A percentile compares a stretch with the other conserved stretches of the same genome.
Conservation (phyloP, 495 filamentous ascomycete genomes). For the Mytilinidion resinicola region DNA sequence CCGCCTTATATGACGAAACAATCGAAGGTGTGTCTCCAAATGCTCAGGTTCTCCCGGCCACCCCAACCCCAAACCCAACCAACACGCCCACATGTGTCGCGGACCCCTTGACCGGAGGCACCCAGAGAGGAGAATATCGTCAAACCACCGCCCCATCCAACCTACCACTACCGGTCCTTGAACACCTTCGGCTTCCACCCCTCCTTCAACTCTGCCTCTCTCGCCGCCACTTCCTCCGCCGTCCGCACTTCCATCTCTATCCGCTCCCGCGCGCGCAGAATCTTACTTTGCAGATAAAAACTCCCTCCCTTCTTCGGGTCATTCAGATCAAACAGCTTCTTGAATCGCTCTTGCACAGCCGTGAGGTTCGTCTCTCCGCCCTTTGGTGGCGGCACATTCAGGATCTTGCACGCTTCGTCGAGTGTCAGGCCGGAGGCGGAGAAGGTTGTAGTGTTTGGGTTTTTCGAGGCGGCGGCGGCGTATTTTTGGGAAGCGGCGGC, state of each 20-base stretch:
- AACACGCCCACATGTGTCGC: not conserved
- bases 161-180: conserved; percentile 50
- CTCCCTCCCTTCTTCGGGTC: conserved; percentile 92
- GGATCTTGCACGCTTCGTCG: conserved; percentile 94
- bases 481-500: conserved; percentile 77
- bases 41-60: not conserved
- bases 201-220: conserved; percentile 65
- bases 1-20: not conserved
- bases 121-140: no score
- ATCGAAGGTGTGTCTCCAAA: not conserved
- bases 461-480: conserved; percentile 54
- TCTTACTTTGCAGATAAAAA: conserved; percentile 97
- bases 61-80: not conserved
- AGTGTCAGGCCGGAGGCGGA: conserved; percentile 71
- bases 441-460: conserved; percentile 46
- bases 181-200: conserved; percentile 94
- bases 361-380: conserved; percentile 71
- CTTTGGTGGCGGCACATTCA: conserved; percentile 87
- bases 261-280: conserved; percentile 81
- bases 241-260: conserved; percentile 74
- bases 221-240: conserved; percentile 43
- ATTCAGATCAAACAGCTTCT: conserved; percentile 88
- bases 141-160: no score
- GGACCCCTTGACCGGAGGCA: not conserved
- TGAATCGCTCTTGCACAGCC: conserved; percentile 76